A percentile compares a stretch with the other conserved stretches of the same genome.
Evolutionary conservation across 2,329 filamentous ascomycete genomes (phyloP).

Genomic region (Venturia asperata): DNA sequence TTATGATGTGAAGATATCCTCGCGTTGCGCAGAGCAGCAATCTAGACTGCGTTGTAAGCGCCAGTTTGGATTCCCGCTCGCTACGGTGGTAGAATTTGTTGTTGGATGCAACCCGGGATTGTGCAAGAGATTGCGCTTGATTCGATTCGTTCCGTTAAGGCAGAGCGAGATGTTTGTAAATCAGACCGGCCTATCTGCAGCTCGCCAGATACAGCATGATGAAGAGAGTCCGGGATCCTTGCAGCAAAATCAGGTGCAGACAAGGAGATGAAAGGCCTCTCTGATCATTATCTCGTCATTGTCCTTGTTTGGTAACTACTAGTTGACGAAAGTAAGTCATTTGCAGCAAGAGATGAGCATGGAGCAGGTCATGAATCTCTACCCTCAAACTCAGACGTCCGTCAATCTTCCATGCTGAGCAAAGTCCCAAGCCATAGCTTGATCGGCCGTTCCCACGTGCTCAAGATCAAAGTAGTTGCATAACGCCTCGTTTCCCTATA

Average conservation of each 20-base stretch:
- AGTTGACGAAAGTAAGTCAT: neutral
- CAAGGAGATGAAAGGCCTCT: neutral
- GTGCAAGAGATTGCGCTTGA: neutral
- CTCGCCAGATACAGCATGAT: neutral
- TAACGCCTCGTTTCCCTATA: conserved; percentile 8
- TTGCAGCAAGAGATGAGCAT: conserved; percentile 10
- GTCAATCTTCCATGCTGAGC: neutral
- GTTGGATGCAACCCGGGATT: neutral
- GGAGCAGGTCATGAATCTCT: neutral
- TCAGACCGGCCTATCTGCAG: neutral
- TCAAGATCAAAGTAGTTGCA: conserved; percentile 12
- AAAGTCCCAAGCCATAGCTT: neutral
- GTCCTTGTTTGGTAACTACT: neutral
- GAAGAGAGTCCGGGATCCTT: neutral
- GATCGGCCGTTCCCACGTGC: conserved; percentile 3
- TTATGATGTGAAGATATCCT: neutral
- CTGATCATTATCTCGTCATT: neutral
- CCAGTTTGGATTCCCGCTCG: neutral
- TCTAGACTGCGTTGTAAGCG: neutral
- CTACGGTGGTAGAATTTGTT: neutral
- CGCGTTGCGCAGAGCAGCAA: neutral
- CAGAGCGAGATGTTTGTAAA: neutral
- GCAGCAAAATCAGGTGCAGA: neutral
- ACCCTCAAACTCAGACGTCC: neutral
- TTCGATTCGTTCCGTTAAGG: neutral